A percentile compares a stretch with the other conserved stretches of the same genome.
phyloP scores from a whole-genome alignment of 2,329 filamentous ascomycete genomes.

The Monosporascus sp. region DNA sequence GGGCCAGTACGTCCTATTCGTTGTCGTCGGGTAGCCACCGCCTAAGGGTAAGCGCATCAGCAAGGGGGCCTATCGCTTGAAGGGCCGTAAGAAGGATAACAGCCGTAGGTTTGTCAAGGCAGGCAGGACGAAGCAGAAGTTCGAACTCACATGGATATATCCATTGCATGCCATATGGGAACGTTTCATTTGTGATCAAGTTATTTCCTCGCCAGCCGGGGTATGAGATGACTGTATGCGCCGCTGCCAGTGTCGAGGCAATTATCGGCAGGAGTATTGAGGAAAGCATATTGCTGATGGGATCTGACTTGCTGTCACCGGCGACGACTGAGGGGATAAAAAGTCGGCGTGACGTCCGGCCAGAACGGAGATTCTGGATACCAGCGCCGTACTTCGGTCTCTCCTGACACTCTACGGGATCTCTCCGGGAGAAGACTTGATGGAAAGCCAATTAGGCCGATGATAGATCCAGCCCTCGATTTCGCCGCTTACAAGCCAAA shows the following conservation, averaged over 20 bases:
- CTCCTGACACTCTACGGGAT: no score
- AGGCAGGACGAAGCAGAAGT: neutral
- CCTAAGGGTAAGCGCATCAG: slow-evolving; percentile 46
- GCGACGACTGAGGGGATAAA: neutral
- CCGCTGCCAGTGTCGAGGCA: slow-evolving; percentile 46
- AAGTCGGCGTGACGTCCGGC: no score
- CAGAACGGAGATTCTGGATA: neutral
- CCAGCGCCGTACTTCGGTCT: no score
- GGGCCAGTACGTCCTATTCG: slow-evolving; percentile 90
- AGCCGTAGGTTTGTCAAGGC: neutral
- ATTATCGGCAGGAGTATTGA: slow-evolving; percentile 39
- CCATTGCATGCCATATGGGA: slow-evolving; percentile 92
- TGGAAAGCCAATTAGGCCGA: no score
- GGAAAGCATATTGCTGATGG: slow-evolving; percentile 35
- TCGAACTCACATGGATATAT: slow-evolving; percentile 75
- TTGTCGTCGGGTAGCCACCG: slow-evolving; percentile 71
- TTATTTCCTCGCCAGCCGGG: slow-evolving; percentile 86
- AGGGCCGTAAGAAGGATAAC: no score
- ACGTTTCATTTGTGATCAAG: slow-evolving; percentile 70
- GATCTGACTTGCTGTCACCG: neutral
- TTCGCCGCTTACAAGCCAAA: no score
- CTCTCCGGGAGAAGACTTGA: no score
- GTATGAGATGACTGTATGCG: slow-evolving; percentile 82
- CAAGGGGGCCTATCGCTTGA: no score
- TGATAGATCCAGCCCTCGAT: no score